These are phyloP conservation scores for Ascosphaera aggregata DNA, from an alignment of 2,329 filamentous ascomycete species.

Conservation along the genomic window DNA sequence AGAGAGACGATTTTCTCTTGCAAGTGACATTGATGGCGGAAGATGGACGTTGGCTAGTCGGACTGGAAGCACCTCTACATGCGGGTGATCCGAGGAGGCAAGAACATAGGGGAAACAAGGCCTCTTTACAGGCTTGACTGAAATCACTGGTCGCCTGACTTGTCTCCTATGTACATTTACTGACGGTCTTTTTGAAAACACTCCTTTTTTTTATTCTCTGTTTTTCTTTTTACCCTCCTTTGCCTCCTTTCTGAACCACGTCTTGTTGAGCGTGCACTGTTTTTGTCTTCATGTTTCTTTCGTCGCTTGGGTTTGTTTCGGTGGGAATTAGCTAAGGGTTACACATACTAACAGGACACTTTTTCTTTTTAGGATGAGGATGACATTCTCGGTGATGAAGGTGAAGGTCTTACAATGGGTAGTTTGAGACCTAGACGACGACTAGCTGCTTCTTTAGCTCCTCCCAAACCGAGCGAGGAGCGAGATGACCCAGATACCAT, in stretches of 20 bases:
- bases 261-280: background rate
- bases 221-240: background rate
- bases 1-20: constrained; percentile 16
- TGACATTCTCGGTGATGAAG: background rate
- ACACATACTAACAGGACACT: background rate
- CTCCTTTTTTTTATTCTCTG: background rate
- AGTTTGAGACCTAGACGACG: background rate
- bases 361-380: background rate
- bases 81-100: background rate
- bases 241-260: background rate
- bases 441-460: background rate
- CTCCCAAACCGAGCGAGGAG: background rate
- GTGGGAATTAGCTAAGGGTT: background rate
- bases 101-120: background rate
- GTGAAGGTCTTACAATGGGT: background rate
- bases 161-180: background rate
- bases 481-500: background rate
- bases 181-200: background rate
- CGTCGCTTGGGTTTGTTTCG: background rate
- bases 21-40: constrained; percentile 4
- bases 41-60: background rate
- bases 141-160: background rate
- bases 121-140: background rate
- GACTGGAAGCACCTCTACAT: too few species aligned
- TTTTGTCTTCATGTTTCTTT: background rate